Evolutionary conservation across 768 basidiomycete species (phyloP).

Genomic region (Tulasnella sp.): DNA sequence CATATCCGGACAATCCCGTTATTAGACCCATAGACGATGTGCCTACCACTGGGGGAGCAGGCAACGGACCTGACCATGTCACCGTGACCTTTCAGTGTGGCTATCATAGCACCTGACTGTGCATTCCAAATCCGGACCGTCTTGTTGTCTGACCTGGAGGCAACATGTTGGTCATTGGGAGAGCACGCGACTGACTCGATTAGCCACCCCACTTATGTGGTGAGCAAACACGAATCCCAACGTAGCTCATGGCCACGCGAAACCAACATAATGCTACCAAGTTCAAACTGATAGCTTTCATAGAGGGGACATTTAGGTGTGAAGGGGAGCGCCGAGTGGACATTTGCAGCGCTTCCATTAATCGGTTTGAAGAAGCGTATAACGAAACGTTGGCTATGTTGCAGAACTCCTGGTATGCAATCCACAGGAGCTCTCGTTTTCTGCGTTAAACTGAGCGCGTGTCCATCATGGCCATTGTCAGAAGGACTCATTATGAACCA

Average conservation of each 20-base stretch:
- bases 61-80: no score
- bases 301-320: neutral
- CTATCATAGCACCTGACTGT: no score
- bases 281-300: neutral
- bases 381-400: conserved; percentile 2
- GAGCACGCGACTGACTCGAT: neutral
- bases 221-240: neutral
- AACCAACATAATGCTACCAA: neutral
- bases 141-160: neutral
- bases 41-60: no score
- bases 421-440: no score
- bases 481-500: neutral
- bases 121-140: no score
- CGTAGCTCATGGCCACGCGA: neutral
- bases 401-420: neutral
- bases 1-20: no score
- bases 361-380: neutral
- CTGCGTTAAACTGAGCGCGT: no score
- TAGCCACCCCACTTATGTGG: neutral
- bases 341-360: neutral
- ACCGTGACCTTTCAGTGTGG: no score
- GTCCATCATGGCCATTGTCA: no score
- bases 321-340: conserved; percentile 2
- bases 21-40: no score
- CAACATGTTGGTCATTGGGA: neutral